Percentiles rank a stretch among this genome's conserved stretches.
Evolutionary conservation across 2,329 filamentous ascomycete species (phyloP).

Genomic region (Lachnum nothofagi): DNA sequence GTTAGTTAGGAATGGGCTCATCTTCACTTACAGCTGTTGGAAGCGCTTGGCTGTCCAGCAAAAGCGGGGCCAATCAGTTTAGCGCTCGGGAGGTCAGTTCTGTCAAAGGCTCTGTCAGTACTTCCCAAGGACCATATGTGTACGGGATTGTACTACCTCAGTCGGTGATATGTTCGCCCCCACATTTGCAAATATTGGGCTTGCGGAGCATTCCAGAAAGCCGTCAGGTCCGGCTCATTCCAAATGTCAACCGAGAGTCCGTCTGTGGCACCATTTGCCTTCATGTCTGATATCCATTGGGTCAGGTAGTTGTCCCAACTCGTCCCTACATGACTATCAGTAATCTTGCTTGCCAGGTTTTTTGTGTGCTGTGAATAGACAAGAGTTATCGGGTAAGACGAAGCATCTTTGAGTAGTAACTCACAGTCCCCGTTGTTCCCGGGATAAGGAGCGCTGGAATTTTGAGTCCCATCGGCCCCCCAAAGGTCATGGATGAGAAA

Average conservation of each 20-base stretch:
- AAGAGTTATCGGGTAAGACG: no score
- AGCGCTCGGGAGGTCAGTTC: background rate
- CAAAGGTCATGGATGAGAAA: conserved; percentile 44
- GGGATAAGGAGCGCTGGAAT: conserved; percentile 37
- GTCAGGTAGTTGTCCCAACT: conserved; percentile 41
- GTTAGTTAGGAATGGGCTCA: background rate
- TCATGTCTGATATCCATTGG: conserved; percentile 36
- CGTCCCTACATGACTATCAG: conserved; percentile 27
- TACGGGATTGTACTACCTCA: conserved; percentile 30
- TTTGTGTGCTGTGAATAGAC: no score
- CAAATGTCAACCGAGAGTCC: conserved; percentile 38
- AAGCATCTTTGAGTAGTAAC: no score
- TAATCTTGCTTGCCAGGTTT: no score
- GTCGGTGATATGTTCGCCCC: conserved; percentile 34
- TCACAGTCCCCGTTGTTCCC: conserved; percentile 44
- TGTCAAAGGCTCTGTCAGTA: background rate
- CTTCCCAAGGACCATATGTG: background rate
- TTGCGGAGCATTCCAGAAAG: background rate
- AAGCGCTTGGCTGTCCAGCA: conserved; percentile 29
- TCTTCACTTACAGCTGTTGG: background rate
- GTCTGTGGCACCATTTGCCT: conserved; percentile 34
- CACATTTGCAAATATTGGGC: conserved; percentile 31
- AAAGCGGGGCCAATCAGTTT: conserved; percentile 37
- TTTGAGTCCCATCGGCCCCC: conserved; percentile 43
- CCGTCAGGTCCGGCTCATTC: background rate